Evolutionary conservation across 495 filamentous ascomycete genomes (phyloP).

Genomic region (Penicillium macrosclerotiorum): DNA sequence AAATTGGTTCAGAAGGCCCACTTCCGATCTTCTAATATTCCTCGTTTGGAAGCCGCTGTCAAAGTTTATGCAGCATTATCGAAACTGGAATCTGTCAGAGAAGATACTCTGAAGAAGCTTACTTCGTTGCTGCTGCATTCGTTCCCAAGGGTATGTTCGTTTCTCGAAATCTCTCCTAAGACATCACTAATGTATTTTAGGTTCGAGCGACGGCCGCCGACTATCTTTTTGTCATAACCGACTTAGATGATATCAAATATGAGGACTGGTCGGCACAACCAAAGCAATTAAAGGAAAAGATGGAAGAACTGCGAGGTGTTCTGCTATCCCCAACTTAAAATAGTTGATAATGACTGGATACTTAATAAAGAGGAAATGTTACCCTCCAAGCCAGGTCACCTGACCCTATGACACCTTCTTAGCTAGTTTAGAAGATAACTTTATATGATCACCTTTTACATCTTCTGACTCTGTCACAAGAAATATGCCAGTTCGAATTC

Average conservation of each 20-base stretch:
- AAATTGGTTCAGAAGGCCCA: conserved; percentile 70
- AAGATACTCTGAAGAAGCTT: conserved; percentile 54
- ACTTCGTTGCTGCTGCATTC: conserved; percentile 60
- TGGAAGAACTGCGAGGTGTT: conserved; percentile 28
- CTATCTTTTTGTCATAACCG: conserved; percentile 36
- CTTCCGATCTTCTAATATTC: conserved; percentile 75
- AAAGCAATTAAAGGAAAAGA: conserved; percentile 37
- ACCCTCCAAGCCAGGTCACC: too few relatives aligned
- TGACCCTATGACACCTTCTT: too few relatives aligned
- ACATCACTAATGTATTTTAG: conserved; percentile 19
- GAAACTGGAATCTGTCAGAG: conserved; percentile 31
- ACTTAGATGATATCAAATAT: conserved; percentile 31
- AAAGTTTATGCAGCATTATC: conserved; percentile 71
- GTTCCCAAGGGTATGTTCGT: conserved; percentile 54
- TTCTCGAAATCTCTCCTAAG: background rate
- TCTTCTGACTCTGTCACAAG: too few relatives aligned
- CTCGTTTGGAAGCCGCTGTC: conserved; percentile 74
- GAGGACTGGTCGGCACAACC: conserved; percentile 44
- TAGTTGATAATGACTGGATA: too few relatives aligned
- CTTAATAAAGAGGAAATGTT: too few relatives aligned
- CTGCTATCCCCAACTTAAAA: conserved; percentile 7
- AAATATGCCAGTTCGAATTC: too few relatives aligned
- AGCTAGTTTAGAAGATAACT: too few relatives aligned
- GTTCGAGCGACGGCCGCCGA: conserved; percentile 39
- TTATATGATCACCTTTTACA: too few relatives aligned